Base-by-base conservation (phyloP, 306 rosid species). In the Pterocarpus santalinus region DNA sequence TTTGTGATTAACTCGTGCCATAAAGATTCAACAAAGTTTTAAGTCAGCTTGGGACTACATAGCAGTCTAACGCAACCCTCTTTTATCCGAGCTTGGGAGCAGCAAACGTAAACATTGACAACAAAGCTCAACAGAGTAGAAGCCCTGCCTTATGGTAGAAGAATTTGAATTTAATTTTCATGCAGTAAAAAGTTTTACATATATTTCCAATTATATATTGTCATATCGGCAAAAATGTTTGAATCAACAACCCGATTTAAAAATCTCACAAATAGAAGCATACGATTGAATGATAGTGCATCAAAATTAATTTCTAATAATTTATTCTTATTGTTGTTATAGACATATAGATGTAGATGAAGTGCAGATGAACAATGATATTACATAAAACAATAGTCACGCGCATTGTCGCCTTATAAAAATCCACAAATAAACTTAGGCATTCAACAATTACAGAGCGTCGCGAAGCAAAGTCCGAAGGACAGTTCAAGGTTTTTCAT, bases 401-500 rank as follows among this genome's bases (percentile, higher is more conserved):
- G 6, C 34, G 41, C 86, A 68, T 73, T 66, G 46, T 61, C 77
- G 61, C 75, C 76, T 58, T 38, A 69, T 35, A 74, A 52, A 55
- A 44, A 36, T n/a, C 22, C 64, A 44, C 61, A 62, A 52, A 36
- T 64, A 63, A 41, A 34, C 33, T 5, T 8, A 55, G 12, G 4
- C 74, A 79, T n/a, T 33, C 8, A 49, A 79, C 56, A 7, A 74
- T 58, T 14, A 56, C 65, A 68, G 35, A 61, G 5, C 14, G 47
- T 53, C 28, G 9, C 72, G 8, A 39, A 63, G 68, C 5, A 67
- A 65, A 74, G 58, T 55, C 61, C 36, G 30, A 72, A 39, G 49
- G 28, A 0, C 28, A 22, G 0, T 22, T 22, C 28, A 22, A 73
- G 32, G 32, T 1, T 34, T 13, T 63, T 49, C 56, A 62, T 33